A percentile compares a stretch with the other conserved stretches of the same genome.
Evolutionary conservation across 225 moss, liverwort and hornwort species (phyloP).

Genomic region (Physcomitrium patens): DNA sequence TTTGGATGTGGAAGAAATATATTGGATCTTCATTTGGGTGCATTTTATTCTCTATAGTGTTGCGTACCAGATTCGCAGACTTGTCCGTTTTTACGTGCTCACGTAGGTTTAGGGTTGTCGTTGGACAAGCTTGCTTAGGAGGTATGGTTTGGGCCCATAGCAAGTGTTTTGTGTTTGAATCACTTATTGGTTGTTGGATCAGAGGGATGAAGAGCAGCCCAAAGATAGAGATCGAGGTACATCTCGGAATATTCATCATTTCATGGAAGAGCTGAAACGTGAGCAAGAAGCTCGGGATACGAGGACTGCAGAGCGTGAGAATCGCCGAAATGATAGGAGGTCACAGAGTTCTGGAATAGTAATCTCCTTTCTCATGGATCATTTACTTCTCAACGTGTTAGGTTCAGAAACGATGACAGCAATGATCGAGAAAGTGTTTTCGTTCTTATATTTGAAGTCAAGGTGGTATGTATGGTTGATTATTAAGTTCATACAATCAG

Average conservation of each 20-base stretch:
- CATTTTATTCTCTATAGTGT: no score
- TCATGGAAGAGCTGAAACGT: constrained; percentile 99
- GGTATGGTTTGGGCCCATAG: neutral
- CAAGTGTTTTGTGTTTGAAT: constrained; percentile 18
- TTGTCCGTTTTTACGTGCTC: neutral
- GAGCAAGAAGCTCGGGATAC: constrained; percentile 98
- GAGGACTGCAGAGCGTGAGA: constrained; percentile 87
- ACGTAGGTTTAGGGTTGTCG: neutral
- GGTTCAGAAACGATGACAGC: neutral
- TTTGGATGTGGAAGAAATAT: no score
- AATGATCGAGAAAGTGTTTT: constrained; percentile 1
- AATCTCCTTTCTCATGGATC: constrained; percentile 21
- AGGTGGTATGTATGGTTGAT: constrained; percentile 10
- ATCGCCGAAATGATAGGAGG: constrained; percentile 84
- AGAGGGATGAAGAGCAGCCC: constrained; percentile 88
- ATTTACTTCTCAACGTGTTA: no score
- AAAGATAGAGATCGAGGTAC: constrained; percentile 94
- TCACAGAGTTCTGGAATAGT: constrained; percentile 64
- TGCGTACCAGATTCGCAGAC: no score
- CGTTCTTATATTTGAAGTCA: constrained; percentile 7
- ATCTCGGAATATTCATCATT: constrained; percentile 94
- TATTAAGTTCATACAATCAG: neutral
- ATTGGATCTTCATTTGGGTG: no score
- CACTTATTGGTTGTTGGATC: constrained; percentile 28
- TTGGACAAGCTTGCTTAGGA: constrained; percentile 11